Conservation (phyloP, 1,284 basidiomycete species). For the Naganishia liquefaciens region DNA sequence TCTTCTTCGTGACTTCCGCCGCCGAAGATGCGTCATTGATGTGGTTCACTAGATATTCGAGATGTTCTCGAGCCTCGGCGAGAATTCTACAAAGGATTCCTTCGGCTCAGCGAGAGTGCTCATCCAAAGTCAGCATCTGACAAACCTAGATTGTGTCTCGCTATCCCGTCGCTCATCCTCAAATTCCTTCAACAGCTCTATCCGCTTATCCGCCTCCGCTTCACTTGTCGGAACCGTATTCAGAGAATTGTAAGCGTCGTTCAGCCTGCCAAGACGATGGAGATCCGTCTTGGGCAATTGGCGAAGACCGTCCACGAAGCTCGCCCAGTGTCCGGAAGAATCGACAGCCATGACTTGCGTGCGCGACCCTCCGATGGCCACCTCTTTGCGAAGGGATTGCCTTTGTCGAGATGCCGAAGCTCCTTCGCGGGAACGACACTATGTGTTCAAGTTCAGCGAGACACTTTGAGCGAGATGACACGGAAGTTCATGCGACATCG, state of each 20-base stretch:
- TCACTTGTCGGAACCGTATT: neutral
- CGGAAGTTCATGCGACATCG: neutral
- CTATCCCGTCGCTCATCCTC: constrained; percentile 27
- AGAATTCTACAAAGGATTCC: neutral
- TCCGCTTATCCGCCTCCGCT: constrained; percentile 17
- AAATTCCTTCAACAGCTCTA: constrained; percentile 27
- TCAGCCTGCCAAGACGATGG: constrained; percentile 16
- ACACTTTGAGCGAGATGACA: neutral
- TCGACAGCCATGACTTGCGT: constrained; percentile 12
- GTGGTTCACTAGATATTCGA: neutral
- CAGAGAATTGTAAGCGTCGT: constrained; percentile 1
- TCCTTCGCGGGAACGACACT: no score
- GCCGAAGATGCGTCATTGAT: neutral
- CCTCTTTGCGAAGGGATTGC: neutral
- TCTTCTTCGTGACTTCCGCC: neutral
- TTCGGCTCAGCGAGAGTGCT: neutral
- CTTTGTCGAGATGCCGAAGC: no score
- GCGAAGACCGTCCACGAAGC: constrained; percentile 19
- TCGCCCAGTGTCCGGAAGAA: constrained; percentile 9
- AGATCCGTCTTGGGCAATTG: constrained; percentile 24
- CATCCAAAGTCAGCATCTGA: neutral
- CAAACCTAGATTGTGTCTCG: constrained; percentile 24
- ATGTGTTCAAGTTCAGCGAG: neutral
- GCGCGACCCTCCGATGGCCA: neutral
- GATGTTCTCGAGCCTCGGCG: constrained; percentile 11